Percentiles rank a stretch among this genome's conserved stretches.
These are phyloP conservation scores for Ogataea sp. DNA, from an alignment of 805 yeast genomes.

Conservation along the genomic window DNA sequence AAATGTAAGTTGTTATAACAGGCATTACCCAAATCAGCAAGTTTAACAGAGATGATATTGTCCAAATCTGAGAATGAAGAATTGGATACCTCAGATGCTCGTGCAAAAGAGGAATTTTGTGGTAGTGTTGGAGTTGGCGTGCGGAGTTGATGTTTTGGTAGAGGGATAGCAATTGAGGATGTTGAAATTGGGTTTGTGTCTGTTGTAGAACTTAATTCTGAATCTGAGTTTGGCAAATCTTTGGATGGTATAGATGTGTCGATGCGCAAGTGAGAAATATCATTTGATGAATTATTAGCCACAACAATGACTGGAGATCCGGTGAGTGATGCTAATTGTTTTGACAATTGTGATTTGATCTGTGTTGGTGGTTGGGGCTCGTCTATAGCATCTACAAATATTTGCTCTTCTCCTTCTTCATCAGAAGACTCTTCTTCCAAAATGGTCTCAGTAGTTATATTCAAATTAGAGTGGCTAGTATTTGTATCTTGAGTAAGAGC, in stretches of 20 bases:
- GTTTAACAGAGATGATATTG: conserved; percentile 37
- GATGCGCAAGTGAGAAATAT: no score
- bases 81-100: conserved; percentile 11
- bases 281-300: no score
- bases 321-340: background rate
- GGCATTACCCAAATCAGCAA: conserved; percentile 67
- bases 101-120: background rate
- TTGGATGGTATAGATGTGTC: no score
- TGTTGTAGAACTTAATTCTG: no score
- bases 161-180: background rate
- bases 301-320: no score
- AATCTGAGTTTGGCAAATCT: no score
- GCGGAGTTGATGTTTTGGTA: no score
- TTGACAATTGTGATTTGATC: background rate
- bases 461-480: background rate
- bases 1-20: conserved; percentile 58
- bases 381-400: conserved; percentile 21
- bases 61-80: conserved; percentile 18
- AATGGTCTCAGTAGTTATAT: conserved; percentile 1
- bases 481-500: no score
- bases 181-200: background rate
- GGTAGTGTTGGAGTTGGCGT: background rate
- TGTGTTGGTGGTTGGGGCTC: background rate
- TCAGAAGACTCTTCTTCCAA: conserved; percentile 1
- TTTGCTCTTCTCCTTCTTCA: conserved; percentile 8